These are phyloP conservation scores for Fusarium sp. DNA, from an alignment of 2,329 filamentous ascomycete species.

Conservation along the genomic window DNA sequence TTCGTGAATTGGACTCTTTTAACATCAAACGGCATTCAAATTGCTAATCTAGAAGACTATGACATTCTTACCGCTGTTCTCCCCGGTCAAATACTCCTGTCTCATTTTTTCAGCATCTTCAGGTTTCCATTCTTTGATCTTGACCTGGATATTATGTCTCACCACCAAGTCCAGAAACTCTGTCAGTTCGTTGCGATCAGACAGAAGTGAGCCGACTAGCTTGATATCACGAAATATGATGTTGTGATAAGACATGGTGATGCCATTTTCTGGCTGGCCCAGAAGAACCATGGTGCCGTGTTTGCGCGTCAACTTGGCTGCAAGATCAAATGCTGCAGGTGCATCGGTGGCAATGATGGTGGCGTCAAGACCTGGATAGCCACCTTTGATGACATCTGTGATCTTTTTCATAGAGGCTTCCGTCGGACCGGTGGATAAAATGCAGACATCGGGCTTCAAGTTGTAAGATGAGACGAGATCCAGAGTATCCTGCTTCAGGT, in stretches of 20 bases:
- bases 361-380: constrained; percentile 7
- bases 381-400: fast-evolving
- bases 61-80: constrained; percentile 5
- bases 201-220: background rate
- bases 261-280: constrained; percentile 13
- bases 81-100: constrained; percentile 4
- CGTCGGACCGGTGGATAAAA: background rate
- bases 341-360: constrained; percentile 10
- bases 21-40: no score
- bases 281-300: constrained; percentile 22
- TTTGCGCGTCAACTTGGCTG: constrained; percentile 12
- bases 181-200: background rate
- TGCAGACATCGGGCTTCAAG: constrained; percentile 7
- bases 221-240: constrained; percentile 12
- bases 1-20: no score
- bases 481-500: constrained; percentile 3
- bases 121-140: constrained; percentile 18
- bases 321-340: constrained; percentile 3
- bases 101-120: constrained; percentile 21
- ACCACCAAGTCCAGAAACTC: constrained; percentile 4
- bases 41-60: constrained; percentile 3
- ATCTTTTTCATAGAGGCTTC: background rate
- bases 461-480: constrained; percentile 8
- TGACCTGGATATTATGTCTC: constrained; percentile 8
- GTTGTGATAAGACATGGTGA: constrained; percentile 5